Evolutionary conservation across 495 filamentous ascomycete genomes (phyloP).

Genomic region (Daldinia concentrica): DNA sequence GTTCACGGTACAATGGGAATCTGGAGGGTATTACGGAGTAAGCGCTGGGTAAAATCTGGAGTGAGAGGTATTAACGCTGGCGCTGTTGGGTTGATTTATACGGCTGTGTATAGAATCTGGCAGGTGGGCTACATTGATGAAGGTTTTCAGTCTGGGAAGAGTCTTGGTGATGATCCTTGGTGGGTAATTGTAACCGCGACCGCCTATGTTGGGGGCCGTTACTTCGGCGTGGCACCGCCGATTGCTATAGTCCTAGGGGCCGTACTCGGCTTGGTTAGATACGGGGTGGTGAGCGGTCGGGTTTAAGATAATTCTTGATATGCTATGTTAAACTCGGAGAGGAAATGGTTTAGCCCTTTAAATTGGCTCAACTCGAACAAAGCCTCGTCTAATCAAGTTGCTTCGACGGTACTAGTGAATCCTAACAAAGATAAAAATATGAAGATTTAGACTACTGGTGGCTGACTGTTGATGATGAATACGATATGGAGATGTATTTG

Average conservation of each 20-base stretch:
- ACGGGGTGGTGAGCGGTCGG: conserved; percentile 56
- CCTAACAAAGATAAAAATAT: too few species aligned
- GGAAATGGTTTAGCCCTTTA: too few species aligned
- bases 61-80: conserved; percentile 78
- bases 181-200: conserved; percentile 74
- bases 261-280: conserved; percentile 71
- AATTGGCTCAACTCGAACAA: too few species aligned
- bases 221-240: conserved; percentile 68
- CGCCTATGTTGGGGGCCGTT: conserved; percentile 69
- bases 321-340: neutral
- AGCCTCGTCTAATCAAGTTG: too few species aligned
- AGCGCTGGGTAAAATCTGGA: conserved; percentile 63
- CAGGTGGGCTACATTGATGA: conserved; percentile 74
- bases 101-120: conserved; percentile 87
- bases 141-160: conserved; percentile 62
- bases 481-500: neutral
- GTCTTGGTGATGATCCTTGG: conserved; percentile 75
- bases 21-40: conserved; percentile 68
- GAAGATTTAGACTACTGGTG: too few species aligned
- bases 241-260: conserved; percentile 73
- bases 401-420: too few species aligned
- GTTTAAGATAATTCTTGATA: neutral
- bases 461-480: too few species aligned
- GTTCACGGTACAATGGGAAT: conserved; percentile 74
- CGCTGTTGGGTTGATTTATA: conserved; percentile 82